Base-by-base conservation (phyloP, 139 green algal species). In the Chlamydomonas asymmetrica region DNA sequence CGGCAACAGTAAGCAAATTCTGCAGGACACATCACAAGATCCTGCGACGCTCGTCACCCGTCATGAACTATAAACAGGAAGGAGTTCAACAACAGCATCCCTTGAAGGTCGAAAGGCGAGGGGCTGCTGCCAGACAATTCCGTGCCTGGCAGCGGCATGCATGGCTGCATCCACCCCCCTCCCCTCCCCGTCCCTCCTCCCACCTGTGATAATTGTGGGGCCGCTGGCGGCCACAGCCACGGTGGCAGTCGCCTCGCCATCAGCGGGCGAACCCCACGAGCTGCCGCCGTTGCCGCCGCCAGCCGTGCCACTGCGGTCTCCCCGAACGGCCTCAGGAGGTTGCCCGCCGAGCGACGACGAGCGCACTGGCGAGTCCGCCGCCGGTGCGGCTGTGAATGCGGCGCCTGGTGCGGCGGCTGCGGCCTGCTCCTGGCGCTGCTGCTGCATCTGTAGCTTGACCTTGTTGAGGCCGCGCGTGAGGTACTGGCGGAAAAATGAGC, bases 221-320 rank as follows among this genome's bases (percentile, higher is more conserved):
- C n/a, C n/a, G n/a, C n/a, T n/a, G n/a, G n/a, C n/a, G 38, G 63
- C 39, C 13, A 22, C 52, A 7, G 23, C 52, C 27, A 39, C 63
- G 37, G 6, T 37, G 16, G 32, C 61, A 4, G 38, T 69, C 3
- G 63, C 38, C 1, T 77, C 70, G 5, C 57, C 71, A 41, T 77
- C 71, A n/a, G n/a, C n/a, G 9, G 71, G 71, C 25, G 71, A 59
- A 25, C 71, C 60, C 71, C 71, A 77, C 38, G n/a, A 63, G 71
- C 71, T 77, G 32, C 71, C 43, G 59, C 56, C 62, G 41, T 32
- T 63, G 59, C 71, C 22, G 66, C 1, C 41, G 31, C n/a, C n/a
- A n/a, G n/a, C n/a, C n/a, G n/a, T n/a, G n/a, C n/a, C n/a, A n/a
- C n/a, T n/a, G n/a, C n/a, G n/a, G n/a, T n/a, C n/a, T n/a, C n/a